Conservation (phyloP, 805 yeast species). For the Myxozyma sirexii region DNA sequence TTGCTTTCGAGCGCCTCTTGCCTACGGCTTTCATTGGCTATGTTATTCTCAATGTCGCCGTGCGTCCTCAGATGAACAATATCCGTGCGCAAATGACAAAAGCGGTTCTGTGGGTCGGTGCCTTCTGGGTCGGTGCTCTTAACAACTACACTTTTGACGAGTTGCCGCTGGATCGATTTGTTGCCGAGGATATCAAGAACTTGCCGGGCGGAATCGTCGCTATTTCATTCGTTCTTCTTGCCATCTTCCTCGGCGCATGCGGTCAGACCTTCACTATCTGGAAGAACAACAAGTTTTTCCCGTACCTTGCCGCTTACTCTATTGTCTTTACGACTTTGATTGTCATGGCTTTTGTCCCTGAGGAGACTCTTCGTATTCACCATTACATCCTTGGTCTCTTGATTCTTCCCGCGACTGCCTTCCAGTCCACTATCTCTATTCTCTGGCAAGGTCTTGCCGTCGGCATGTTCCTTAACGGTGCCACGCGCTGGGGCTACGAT, state of each 20-base stretch:
- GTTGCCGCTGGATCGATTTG: constrained; percentile 83
- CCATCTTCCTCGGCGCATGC: constrained; percentile 58
- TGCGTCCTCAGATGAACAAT: constrained; percentile 35
- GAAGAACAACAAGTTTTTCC: constrained; percentile 60
- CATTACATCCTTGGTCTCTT: constrained; percentile 70
- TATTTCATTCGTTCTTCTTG: constrained; percentile 52
- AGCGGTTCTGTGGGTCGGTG: constrained; percentile 68
- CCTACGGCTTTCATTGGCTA: constrained; percentile 74
- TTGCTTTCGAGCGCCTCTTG: constrained; percentile 71
- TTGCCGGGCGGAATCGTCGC: constrained; percentile 80
- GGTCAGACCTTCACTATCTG: constrained; percentile 80
- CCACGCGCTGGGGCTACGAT: constrained; percentile 91
- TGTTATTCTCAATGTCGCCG: constrained; percentile 62
- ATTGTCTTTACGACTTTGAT: constrained; percentile 50
- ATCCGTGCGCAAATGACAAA: constrained; percentile 43
- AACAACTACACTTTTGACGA: constrained; percentile 88
- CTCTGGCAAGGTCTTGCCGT: constrained; percentile 80
- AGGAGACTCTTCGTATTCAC: constrained; percentile 73
- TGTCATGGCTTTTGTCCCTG: constrained; percentile 56
- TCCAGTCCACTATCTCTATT: constrained; percentile 47
- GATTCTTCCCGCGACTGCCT: constrained; percentile 82
- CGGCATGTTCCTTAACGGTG: constrained; percentile 82
- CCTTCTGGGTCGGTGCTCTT: constrained; percentile 81
- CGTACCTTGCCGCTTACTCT: constrained; percentile 59
- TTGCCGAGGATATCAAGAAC: constrained; percentile 65